A percentile compares a stretch with the other conserved stretches of the same genome.
Conservation (phyloP, 2,329 filamentous ascomycete species). For the Cladophialophora exuberans region DNA sequence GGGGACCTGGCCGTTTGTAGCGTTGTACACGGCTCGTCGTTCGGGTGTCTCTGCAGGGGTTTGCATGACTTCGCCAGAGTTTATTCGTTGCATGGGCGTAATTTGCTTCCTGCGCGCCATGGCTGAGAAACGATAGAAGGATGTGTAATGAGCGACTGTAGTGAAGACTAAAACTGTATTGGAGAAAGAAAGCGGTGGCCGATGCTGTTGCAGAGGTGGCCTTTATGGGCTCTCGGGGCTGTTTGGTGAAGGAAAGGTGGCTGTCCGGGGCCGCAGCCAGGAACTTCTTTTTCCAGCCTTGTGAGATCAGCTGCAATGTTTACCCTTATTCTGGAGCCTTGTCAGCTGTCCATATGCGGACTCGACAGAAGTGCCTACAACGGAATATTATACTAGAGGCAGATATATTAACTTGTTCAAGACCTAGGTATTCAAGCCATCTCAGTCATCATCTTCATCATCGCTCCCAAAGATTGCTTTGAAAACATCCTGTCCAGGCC, state of each 20-base stretch:
- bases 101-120: conserved; percentile 77
- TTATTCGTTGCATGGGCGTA: conserved; percentile 64
- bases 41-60: conserved; percentile 39
- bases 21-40: conserved; percentile 32
- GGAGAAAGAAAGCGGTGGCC: background rate
- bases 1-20: conserved; percentile 40
- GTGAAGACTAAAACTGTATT: background rate
- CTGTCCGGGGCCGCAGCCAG: too few relatives aligned
- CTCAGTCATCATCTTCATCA: conserved; percentile 63
- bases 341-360: background rate
- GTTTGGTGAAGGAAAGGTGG: too few relatives aligned
- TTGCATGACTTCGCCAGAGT: conserved; percentile 67
- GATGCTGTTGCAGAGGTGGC: background rate
- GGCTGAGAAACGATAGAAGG: background rate
- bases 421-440: conserved; percentile 6
- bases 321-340: background rate
- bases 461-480: conserved; percentile 92
- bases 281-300: too few relatives aligned
- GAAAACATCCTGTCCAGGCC: conserved; percentile 80
- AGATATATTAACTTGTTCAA: background rate
- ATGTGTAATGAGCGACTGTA: conserved; percentile 19
- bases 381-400: too few relatives aligned
- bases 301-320: background rate
- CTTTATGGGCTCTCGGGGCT: background rate
- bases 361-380: too few relatives aligned